Conservation (phyloP, 176 grass and related monocot species). For the Neostapfia colusana region DNA sequence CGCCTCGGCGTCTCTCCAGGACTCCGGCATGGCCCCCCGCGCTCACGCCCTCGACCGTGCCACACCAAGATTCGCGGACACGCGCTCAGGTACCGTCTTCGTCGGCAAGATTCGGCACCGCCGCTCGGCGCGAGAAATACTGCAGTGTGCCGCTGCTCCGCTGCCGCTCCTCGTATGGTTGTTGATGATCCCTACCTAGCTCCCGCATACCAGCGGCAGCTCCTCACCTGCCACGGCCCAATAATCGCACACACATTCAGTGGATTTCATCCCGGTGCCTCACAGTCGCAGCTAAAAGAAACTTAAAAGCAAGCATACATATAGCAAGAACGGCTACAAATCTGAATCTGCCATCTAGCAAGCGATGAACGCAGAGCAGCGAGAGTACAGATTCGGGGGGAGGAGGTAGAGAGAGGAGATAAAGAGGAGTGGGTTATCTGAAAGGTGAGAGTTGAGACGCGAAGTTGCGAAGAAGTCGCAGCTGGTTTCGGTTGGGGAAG, state of each 20-base stretch:
- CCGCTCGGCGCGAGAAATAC: not conserved
- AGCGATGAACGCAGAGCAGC: not conserved
- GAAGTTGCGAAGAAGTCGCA: not conserved
- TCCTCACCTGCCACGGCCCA: slow-evolving; percentile 39
- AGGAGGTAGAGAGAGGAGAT: not conserved
- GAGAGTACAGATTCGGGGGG: not conserved
- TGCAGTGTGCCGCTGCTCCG: slow-evolving; percentile 7
- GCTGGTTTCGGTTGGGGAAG: slow-evolving; percentile 14
- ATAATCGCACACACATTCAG: slow-evolving; percentile 43
- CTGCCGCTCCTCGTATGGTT: not conserved
- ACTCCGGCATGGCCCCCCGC: slow-evolving; percentile 43
- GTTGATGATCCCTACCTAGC: slow-evolving; percentile 25
- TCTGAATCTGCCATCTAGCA: slow-evolving; percentile 49
- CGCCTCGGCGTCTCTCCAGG: slow-evolving; percentile 36
- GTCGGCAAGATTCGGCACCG: not conserved
- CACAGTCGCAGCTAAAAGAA: slow-evolving; percentile 2
- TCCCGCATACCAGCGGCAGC: slow-evolving; percentile 45
- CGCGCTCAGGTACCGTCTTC: too few species aligned
- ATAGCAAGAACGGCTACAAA: slow-evolving; percentile 10
- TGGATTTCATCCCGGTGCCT: not conserved
- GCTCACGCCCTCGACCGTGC: not conserved
- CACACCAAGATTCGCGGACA: not conserved
- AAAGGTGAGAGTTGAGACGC: not conserved
- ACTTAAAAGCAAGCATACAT: slow-evolving; percentile 7
- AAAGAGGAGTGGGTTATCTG: not conserved